Conservation (phyloP, 257 asterid genomes). For the Plantago elongata region DNA sequence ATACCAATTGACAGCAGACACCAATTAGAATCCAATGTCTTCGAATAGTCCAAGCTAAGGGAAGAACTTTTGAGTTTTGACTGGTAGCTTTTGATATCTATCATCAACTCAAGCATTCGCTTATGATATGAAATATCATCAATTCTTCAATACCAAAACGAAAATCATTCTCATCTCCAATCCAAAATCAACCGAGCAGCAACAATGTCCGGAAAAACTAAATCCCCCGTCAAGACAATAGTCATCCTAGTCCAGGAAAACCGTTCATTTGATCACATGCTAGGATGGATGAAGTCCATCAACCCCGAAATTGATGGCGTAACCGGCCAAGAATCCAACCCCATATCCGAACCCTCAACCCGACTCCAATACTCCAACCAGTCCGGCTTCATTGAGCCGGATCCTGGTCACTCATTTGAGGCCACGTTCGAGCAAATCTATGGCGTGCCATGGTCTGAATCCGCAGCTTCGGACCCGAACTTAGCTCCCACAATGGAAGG, state of each 20-base stretch:
- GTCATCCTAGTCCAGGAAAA: conserved; percentile 74
- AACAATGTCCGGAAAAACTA: conserved; percentile 30
- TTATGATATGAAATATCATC: too few relatives aligned
- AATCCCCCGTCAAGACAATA: conserved; percentile 60
- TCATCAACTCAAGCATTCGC: background rate
- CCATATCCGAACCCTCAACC: conserved; percentile 34
- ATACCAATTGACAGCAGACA: background rate
- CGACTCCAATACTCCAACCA: conserved; percentile 31
- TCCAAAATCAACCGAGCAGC: background rate
- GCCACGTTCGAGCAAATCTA: conserved; percentile 56
- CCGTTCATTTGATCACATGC: conserved; percentile 72
- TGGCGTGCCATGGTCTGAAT: conserved; percentile 42
- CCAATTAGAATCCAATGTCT: conserved; percentile 24
- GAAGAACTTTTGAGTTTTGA: conserved; percentile 8
- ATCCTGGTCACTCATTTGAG: conserved; percentile 70
- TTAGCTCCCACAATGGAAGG: conserved; percentile 57
- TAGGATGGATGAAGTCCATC: conserved; percentile 77
- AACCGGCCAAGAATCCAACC: conserved; percentile 57
- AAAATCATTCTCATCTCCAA: background rate
- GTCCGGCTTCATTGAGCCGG: conserved; percentile 50
- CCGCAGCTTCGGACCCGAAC: conserved; percentile 17
- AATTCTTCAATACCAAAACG: background rate
- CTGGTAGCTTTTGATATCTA: conserved; percentile 9
- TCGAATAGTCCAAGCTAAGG: conserved; percentile 25
- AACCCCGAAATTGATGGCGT: conserved; percentile 68